A percentile compares a stretch with the other conserved stretches of the same genome.
phyloP scores from a whole-genome alignment of 1,139 yeast genomes.

The Protomyces gravidus region DNA sequence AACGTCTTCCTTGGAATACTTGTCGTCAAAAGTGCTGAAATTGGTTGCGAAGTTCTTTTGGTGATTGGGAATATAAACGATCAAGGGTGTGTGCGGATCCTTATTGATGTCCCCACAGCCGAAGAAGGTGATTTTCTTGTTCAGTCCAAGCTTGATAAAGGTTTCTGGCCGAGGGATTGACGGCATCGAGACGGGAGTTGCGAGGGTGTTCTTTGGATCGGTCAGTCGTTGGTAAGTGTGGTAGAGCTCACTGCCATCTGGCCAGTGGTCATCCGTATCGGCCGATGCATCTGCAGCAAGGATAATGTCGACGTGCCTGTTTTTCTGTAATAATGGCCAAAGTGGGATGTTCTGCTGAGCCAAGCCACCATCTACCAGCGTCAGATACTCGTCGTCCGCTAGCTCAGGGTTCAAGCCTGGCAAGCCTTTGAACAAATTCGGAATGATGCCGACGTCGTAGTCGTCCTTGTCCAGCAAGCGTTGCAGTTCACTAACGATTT shows the following conservation, averaged over 20 bases:
- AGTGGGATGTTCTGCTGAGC: constrained; percentile 77
- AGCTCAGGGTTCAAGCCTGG: constrained; percentile 30
- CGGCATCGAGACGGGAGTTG: constrained; percentile 50
- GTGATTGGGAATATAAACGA: constrained; percentile 75
- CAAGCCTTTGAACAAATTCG: constrained; percentile 63
- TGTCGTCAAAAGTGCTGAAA: constrained; percentile 67
- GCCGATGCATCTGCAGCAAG: constrained; percentile 87
- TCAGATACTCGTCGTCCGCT: constrained; percentile 46
- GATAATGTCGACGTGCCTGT: constrained; percentile 66
- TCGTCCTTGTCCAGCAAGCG: constrained; percentile 37
- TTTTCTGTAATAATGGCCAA: constrained; percentile 67
- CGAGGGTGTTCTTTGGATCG: constrained; percentile 47
- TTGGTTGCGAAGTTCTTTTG: constrained; percentile 66
- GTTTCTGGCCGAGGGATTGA: constrained; percentile 65
- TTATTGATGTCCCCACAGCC: constrained; percentile 73
- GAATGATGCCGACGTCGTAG: constrained; percentile 68
- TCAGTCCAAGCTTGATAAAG: constrained; percentile 54
- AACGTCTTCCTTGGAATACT: constrained; percentile 53
- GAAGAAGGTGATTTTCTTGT: constrained; percentile 52
- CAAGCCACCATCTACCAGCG: constrained; percentile 83
- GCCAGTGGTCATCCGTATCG: constrained; percentile 55
- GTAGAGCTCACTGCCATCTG: constrained; percentile 65
- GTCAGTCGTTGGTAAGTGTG: constrained; percentile 56
- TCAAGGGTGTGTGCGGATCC: constrained; percentile 63
- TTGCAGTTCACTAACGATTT: constrained; percentile 51